These are phyloP conservation scores for Eucalyptus tenuipes DNA, from an alignment of 345 rosid genomes.

Conservation along the genomic window DNA sequence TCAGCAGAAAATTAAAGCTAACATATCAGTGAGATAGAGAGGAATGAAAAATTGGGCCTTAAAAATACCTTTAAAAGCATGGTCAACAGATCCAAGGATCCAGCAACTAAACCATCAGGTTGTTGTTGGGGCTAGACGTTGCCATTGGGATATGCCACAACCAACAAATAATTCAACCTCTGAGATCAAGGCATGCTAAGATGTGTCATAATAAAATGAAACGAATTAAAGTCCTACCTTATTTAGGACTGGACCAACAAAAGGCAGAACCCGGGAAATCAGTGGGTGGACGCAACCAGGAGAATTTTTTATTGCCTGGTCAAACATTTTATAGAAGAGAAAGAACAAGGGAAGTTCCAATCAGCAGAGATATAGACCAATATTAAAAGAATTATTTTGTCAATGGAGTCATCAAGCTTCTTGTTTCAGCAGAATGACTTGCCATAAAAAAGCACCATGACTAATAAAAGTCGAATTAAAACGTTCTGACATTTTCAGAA, in stretches of 20 bases:
- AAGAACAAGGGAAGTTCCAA: background rate
- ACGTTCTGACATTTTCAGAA: background rate
- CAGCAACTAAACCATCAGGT: slow-evolving; percentile 77
- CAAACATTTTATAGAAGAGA: background rate
- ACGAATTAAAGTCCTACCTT: slow-evolving; percentile 26
- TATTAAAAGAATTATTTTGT: background rate
- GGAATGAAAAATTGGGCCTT: background rate
- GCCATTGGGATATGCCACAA: slow-evolving; percentile 12
- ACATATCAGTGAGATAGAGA: background rate
- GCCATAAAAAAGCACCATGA: background rate
- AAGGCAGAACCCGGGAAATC: slow-evolving; percentile 72
- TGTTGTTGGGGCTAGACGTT: slow-evolving; percentile 71
- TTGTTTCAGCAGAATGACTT: background rate
- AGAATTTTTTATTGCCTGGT: slow-evolving; percentile 67
- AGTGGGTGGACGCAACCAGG: slow-evolving; percentile 72
- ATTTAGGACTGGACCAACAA: slow-evolving; percentile 59
- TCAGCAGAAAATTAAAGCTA: background rate
- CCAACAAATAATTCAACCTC: background rate
- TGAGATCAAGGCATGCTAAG: background rate
- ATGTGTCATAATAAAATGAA: background rate
- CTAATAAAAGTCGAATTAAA: background rate
- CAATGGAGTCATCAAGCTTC: background rate
- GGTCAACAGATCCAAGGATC: slow-evolving; percentile 79
- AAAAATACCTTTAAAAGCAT: slow-evolving; percentile 70
- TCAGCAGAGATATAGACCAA: background rate